A percentile compares a stretch with the other conserved stretches of the same genome.
phyloP scores from a whole-genome alignment of 2,329 filamentous ascomycete species.

The Penicillium vulpinum region DNA sequence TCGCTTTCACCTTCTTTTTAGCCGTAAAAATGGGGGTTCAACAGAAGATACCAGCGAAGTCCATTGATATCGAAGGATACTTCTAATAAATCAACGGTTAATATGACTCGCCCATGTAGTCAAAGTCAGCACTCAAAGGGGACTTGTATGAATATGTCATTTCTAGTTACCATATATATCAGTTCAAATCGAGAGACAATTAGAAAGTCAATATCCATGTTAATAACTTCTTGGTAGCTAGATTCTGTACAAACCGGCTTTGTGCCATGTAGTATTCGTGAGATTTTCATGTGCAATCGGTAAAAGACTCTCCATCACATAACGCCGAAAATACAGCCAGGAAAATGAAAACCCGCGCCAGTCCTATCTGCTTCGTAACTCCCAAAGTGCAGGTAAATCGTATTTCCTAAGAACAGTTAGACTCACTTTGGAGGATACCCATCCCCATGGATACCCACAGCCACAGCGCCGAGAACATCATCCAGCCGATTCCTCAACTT shows the following conservation, averaged over 20 bases:
- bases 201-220: not conserved
- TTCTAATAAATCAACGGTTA: too few relatives aligned
- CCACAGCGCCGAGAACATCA: conserved; percentile 43
- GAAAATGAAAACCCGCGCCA: not conserved
- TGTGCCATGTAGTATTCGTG: not conserved
- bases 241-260: not conserved
- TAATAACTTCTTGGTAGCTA: not conserved
- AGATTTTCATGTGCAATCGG: conserved; percentile 5
- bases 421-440: conserved; percentile 11
- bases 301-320: not conserved
- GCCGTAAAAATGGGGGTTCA: too few relatives aligned
- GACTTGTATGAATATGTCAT: not conserved
- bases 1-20: too few relatives aligned
- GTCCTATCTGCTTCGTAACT: not conserved
- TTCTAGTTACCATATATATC: not conserved
- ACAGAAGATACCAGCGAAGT: too few relatives aligned
- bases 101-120: too few relatives aligned
- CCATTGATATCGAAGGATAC: too few relatives aligned
- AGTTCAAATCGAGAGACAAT: not conserved
- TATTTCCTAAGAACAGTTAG: not conserved
- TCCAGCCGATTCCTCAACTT: conserved; percentile 44
- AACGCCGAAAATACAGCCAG: conserved; percentile 3
- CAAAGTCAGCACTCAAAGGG: too few relatives aligned
- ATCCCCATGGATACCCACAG: conserved; percentile 38
- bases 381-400: not conserved